A percentile compares a stretch with the other conserved stretches of the same genome.
Evolutionary conservation across 768 basidiomycete species (phyloP).

Genomic region (Mrakia frigida): DNA sequence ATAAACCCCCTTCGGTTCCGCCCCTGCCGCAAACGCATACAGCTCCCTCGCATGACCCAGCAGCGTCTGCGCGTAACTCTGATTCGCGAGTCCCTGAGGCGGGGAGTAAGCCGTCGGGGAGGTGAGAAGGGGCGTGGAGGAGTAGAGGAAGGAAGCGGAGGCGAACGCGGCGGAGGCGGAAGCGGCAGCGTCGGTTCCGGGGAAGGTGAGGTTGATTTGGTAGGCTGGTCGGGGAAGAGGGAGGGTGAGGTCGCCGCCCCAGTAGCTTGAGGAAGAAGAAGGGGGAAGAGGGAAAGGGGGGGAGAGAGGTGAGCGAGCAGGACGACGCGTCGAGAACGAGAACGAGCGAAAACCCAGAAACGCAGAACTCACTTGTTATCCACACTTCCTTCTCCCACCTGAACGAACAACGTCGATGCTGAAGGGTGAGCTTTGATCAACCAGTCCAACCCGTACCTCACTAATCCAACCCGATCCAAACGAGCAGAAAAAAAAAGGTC

Average conservation of each 20-base stretch:
- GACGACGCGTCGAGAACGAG: neutral
- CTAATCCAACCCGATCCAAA: conserved; percentile 63
- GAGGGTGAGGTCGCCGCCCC: conserved; percentile 76
- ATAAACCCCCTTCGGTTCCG: conserved; percentile 45
- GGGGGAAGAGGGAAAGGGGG: neutral
- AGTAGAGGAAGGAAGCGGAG: conserved; percentile 74
- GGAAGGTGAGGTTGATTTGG: conserved; percentile 67
- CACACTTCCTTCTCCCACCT: conserved; percentile 59
- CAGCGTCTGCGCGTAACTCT: conserved; percentile 64
- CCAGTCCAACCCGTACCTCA: conserved; percentile 55
- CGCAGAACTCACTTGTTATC: conserved; percentile 23
- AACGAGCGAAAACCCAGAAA: neutral
- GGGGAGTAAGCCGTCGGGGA: conserved; percentile 37
- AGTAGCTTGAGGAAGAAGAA: conserved; percentile 57
- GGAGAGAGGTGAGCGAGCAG: too few relatives aligned
- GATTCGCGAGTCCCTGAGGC: conserved; percentile 64
- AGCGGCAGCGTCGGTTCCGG: conserved; percentile 87
- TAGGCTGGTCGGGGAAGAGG: conserved; percentile 69
- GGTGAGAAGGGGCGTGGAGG: conserved; percentile 50
- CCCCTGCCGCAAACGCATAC: conserved; percentile 72
- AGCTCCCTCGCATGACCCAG: conserved; percentile 68
- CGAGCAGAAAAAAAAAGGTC: neutral
- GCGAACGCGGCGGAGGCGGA: conserved; percentile 80
- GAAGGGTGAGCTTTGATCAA: conserved; percentile 82
- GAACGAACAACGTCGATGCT: conserved; percentile 66